These are phyloP conservation scores for Alternaria triticina DNA, from an alignment of 2,329 filamentous ascomycete species.

Conservation along the genomic window DNA sequence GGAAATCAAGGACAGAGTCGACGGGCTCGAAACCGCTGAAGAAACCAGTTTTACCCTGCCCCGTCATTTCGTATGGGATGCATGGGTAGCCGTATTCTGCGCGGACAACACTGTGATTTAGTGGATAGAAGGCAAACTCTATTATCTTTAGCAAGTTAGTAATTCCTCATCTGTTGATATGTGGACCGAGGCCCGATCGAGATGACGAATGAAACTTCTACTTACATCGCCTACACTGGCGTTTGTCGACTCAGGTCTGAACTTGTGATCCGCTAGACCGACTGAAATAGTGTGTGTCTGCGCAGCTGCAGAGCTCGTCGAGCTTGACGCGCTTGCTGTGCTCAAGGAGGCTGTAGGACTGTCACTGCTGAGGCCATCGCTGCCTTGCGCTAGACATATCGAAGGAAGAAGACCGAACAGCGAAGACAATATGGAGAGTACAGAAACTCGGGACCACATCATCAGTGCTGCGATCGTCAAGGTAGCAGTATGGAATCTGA, in stretches of 20 bases:
- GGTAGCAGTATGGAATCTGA: neutral
- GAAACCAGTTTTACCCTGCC: conserved; percentile 34
- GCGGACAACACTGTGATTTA: conserved; percentile 53
- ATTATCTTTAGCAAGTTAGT: conserved; percentile 33
- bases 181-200: neutral
- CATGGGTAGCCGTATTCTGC: conserved; percentile 51
- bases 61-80: conserved; percentile 47
- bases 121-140: conserved; percentile 51
- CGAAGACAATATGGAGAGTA: neutral
- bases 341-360: conserved; percentile 4
- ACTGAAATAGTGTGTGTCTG: conserved; percentile 46
- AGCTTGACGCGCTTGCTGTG: conserved; percentile 6
- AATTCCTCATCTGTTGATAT: neutral
- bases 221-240: conserved; percentile 49
- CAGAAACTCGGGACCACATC: neutral
- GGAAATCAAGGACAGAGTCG: conserved; percentile 28
- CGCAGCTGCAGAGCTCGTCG: conserved; percentile 19
- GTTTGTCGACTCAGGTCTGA: conserved; percentile 46
- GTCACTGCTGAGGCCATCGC: neutral
- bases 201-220: neutral
- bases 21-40: conserved; percentile 39
- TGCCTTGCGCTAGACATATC: conserved; percentile 17
- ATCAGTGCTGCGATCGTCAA: neutral
- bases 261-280: conserved; percentile 47
- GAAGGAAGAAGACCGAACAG: neutral